Evolutionary conservation across 352 stramenopile species (phyloP), one percentile per base, ranked within the genome.

Genomic region (Phytophthora nicotianae): DNA sequence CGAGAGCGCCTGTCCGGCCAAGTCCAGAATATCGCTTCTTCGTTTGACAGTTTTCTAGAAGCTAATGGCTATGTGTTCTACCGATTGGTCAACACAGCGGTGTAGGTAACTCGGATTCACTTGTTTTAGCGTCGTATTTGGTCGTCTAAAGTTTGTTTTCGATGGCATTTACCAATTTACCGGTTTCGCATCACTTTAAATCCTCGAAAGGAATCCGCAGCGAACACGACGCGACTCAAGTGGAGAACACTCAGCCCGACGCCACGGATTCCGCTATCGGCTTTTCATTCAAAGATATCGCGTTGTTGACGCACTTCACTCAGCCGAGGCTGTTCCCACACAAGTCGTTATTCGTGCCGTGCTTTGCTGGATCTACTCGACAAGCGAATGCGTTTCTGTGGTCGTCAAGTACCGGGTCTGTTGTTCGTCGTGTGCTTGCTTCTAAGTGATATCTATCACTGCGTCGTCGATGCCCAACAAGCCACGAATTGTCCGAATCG

Each of bases 151-250:
- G n/a, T n/a, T n/a, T n/a, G n/a, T 14, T 54, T 21, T 56, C 55
- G 55, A 35, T 13, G 21, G 32, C 10, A 51, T 19, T 21, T 9
- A 8, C 23, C 27, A 11, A 27, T 47, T 50, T 23, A 21, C 42
- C 49, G 13, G 33, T 61, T 68, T 62, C 51, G 51, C 10, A n/a
- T 29, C 43, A 33, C 33, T 54, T 65, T 24, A 41, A 65, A 54
- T 52, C 20, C 21, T 50, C 50, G 20, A 38, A 16, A 50, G 29
- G 42, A 53, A 62, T 41, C 26, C 11, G 45, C 52, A 52, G 32
- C 51, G 29, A 68, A 67, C 13, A 10, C n/a, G 43, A 20, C 27
- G 40, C 37, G 37, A 43, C 37, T 43, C 37, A 3, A 38, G 32
- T 38, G 32, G 10, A 38, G 16, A 4, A n/a, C 24, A 1, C 32